Percentiles rank a stretch among this genome's conserved stretches.
Conservation (phyloP, 1,284 basidiomycete genomes). For the Ustilago lituana region DNA sequence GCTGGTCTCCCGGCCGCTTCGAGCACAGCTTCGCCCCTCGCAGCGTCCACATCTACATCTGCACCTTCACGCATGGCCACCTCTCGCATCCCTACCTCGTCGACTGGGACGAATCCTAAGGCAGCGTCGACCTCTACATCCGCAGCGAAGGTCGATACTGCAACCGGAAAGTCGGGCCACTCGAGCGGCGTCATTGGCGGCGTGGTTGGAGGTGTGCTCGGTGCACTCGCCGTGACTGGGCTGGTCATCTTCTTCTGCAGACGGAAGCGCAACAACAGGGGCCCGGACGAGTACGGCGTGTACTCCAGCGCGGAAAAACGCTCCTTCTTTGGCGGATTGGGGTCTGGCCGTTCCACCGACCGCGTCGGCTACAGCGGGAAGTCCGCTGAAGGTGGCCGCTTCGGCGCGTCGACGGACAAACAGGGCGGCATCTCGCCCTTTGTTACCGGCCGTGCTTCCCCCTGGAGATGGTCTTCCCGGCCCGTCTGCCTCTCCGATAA, state of each 20-base stretch:
- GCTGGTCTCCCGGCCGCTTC: conserved; percentile 29
- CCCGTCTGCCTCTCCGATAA: conserved; percentile 12
- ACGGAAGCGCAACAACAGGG: conserved; percentile 9
- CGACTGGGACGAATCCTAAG: conserved; percentile 1
- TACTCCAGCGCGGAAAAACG: conserved; percentile 28
- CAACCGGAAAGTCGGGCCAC: not conserved
- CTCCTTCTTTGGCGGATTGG: conserved; percentile 25
- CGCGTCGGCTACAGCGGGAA: conserved; percentile 3
- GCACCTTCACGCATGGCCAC: conserved; percentile 27
- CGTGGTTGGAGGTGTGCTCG: conserved; percentile 25
- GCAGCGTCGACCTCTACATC: conserved; percentile 10
- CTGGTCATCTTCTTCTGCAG: conserved; percentile 16
- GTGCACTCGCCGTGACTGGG: conserved; percentile 15
- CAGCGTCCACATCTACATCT: conserved; percentile 5
- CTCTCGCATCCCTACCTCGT: not conserved
- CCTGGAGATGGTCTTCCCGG: conserved; percentile 24
- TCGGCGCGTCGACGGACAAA: conserved; percentile 28
- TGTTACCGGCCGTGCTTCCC: conserved; percentile 24
- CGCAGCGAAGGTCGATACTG: conserved; percentile 16
- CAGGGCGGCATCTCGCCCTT: conserved; percentile 45
- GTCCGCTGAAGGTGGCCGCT: not conserved
- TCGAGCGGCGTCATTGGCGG: conserved; percentile 31
- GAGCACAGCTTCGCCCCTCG: conserved; percentile 17
- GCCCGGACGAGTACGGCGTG: conserved; percentile 42
- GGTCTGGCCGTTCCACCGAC: conserved; percentile 17